phyloP scores from a whole-genome alignment of 257 asterid genomes.

The Scutellaria galericulata region DNA sequence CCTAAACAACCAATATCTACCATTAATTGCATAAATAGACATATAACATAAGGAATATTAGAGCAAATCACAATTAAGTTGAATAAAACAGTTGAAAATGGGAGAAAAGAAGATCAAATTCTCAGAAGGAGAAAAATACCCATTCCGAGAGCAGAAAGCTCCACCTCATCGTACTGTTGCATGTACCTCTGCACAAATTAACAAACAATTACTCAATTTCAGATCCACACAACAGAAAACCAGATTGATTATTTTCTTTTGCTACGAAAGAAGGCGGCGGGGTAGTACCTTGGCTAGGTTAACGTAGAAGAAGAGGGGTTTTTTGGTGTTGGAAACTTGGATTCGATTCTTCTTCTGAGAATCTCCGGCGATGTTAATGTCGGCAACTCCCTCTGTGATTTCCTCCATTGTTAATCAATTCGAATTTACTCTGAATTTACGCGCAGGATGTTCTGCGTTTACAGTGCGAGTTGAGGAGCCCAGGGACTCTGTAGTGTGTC shows the following conservation, averaged over 20 bases:
- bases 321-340: slow-evolving; percentile 76
- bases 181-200: slow-evolving; percentile 59
- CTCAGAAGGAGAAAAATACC: slow-evolving; percentile 41
- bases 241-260: not conserved
- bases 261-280: not conserved
- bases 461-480: not conserved
- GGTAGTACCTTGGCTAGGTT: slow-evolving; percentile 64
- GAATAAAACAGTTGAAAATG: not conserved
- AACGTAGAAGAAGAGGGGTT: slow-evolving; percentile 75
- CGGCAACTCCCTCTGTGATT: slow-evolving; percentile 55
- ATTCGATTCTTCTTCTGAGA: slow-evolving; percentile 63
- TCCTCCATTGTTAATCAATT: slow-evolving; percentile 56
- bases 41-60: not conserved
- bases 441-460: not conserved
- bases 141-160: slow-evolving; percentile 74
- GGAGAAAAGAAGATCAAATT: not conserved
- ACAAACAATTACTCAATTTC: slow-evolving; percentile 11
- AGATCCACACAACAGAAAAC: slow-evolving; percentile 25
- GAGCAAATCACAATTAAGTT: not conserved
- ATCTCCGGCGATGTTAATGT: slow-evolving; percentile 49
- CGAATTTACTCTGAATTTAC: not conserved
- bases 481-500: too few relatives aligned
- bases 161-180: slow-evolving; percentile 70
- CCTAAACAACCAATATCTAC: not conserved
- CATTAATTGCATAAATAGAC: not conserved